A percentile compares a stretch with the other conserved stretches of the same genome.
Conservation (phyloP, 805 yeast genomes). For the Cyberlindnera veronae region DNA sequence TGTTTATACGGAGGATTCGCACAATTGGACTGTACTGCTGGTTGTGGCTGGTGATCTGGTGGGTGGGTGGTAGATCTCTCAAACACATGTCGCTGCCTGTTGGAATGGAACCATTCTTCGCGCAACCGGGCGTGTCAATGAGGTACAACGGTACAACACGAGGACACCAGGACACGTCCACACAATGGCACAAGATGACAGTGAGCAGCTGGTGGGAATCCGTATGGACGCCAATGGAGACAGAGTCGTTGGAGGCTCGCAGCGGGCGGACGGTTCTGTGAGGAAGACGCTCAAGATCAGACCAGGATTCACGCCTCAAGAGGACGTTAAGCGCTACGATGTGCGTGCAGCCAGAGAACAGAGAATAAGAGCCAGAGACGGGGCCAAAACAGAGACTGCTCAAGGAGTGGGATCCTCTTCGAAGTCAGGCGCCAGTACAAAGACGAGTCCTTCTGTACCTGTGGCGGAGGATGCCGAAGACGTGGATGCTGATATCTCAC, state of each 20-base stretch:
- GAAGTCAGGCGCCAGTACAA: not conserved
- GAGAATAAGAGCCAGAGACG: not conserved
- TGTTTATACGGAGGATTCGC: too few species aligned
- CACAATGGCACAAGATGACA: not conserved
- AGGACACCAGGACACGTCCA: too few species aligned
- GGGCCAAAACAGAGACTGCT: constrained; percentile 1
- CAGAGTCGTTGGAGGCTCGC: constrained; percentile 23
- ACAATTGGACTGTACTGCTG: too few species aligned
- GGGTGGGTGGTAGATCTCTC: too few species aligned
- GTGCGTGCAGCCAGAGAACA: constrained; percentile 12
- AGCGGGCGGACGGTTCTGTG: constrained; percentile 27
- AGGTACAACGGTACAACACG: not conserved
- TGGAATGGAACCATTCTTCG: too few species aligned
- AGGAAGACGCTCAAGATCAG: constrained; percentile 21
- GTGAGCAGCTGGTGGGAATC: constrained; percentile 1
- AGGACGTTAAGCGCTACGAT: constrained; percentile 21
- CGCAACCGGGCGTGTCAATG: too few species aligned
- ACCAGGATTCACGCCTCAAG: constrained; percentile 25
- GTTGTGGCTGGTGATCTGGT: too few species aligned
- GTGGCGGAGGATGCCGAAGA: too few species aligned
- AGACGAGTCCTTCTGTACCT: not conserved
- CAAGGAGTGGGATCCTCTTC: not conserved
- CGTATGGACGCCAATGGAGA: constrained; percentile 11
- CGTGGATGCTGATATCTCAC: too few species aligned
- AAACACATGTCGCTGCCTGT: too few species aligned